Evolutionary conservation across 176 grass and related monocot genomes (phyloP).

Genomic region (Pontederia paniculata): DNA sequence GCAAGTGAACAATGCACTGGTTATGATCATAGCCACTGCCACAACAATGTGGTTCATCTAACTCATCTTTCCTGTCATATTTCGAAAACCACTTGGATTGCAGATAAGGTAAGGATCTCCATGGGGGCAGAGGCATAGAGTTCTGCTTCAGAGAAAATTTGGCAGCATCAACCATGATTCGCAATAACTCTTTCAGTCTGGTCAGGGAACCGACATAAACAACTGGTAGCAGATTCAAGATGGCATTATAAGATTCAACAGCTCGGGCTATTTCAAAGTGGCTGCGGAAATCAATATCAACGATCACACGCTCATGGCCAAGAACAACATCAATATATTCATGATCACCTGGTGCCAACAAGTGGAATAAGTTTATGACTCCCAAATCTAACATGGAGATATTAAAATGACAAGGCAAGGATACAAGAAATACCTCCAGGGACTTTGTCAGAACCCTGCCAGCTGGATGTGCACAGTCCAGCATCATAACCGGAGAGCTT

Average conservation of each 20-base stretch:
- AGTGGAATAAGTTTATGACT: neutral
- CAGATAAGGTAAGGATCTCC: slow-evolving; percentile 83
- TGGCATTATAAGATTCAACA: slow-evolving; percentile 52
- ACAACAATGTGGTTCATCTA: slow-evolving; percentile 2
- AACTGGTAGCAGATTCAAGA: slow-evolving; percentile 58
- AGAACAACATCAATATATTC: slow-evolving; percentile 80
- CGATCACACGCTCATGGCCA: slow-evolving; percentile 44
- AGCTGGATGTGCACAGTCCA: slow-evolving; percentile 61
- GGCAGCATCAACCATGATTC: slow-evolving; percentile 80
- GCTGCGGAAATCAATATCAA: slow-evolving; percentile 89
- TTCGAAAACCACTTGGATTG: slow-evolving; percentile 85
- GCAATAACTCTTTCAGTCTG: slow-evolving; percentile 67
- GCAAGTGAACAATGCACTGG: slow-evolving; percentile 49
- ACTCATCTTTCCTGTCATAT: slow-evolving; percentile 38
- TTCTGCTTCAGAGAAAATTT: slow-evolving; percentile 94
- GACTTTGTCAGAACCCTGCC: slow-evolving; percentile 73
- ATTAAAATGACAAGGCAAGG: neutral
- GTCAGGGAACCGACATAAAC: slow-evolving; percentile 58
- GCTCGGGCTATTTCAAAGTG: slow-evolving; percentile 97
- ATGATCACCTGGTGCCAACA: slow-evolving; percentile 51
- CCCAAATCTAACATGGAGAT: neutral
- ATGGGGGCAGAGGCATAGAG: slow-evolving; percentile 91
- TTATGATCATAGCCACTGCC: slow-evolving; percentile 22
- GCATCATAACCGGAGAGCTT: slow-evolving; percentile 66
- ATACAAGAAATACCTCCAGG: slow-evolving; percentile 45